Conservation (phyloP, 2,329 filamentous ascomycete species). For the Xylariomycetidae sp. region DNA sequence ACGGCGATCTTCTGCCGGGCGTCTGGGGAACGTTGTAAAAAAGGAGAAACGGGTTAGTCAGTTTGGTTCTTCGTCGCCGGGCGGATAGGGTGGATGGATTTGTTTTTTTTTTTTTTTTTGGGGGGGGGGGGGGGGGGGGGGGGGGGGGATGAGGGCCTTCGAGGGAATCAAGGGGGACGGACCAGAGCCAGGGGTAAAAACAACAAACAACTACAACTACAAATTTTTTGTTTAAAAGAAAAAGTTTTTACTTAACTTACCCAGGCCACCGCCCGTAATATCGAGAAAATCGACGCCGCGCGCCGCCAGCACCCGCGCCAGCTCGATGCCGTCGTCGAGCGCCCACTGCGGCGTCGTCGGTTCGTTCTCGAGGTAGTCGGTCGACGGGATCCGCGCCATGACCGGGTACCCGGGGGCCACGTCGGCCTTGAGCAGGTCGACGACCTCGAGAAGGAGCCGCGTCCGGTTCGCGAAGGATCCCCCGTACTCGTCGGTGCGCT, state of each 20-base stretch:
- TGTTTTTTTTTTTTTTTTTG: too few relatives aligned
- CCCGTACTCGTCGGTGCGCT: conserved; percentile 43
- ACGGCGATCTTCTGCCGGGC: conserved; percentile 50
- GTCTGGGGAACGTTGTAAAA: too few relatives aligned
- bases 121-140: too few relatives aligned
- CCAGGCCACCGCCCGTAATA: conserved; percentile 62
- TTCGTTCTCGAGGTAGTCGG: conserved; percentile 68
- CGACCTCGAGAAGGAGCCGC: conserved; percentile 26
- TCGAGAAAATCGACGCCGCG: conserved; percentile 72
- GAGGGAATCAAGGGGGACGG: too few relatives aligned
- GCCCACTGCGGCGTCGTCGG: conserved; percentile 61
- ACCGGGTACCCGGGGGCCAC: conserved; percentile 43
- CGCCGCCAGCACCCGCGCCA: conserved; percentile 60
- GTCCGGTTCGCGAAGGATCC: conserved; percentile 40
- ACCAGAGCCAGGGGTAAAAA: too few relatives aligned
- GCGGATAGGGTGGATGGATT: too few relatives aligned
- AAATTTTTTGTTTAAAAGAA: too few relatives aligned
- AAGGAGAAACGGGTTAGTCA: too few relatives aligned
- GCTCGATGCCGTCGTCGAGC: conserved; percentile 54
- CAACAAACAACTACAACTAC: too few relatives aligned
- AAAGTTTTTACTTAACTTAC: too few relatives aligned
- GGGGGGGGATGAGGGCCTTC: too few relatives aligned
- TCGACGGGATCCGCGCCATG: conserved; percentile 68
- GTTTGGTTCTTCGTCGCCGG: too few relatives aligned
- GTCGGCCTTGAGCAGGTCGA: conserved; percentile 14